phyloP scores from a whole-genome alignment of 257 asterid species.

The Scutellaria barbata region DNA sequence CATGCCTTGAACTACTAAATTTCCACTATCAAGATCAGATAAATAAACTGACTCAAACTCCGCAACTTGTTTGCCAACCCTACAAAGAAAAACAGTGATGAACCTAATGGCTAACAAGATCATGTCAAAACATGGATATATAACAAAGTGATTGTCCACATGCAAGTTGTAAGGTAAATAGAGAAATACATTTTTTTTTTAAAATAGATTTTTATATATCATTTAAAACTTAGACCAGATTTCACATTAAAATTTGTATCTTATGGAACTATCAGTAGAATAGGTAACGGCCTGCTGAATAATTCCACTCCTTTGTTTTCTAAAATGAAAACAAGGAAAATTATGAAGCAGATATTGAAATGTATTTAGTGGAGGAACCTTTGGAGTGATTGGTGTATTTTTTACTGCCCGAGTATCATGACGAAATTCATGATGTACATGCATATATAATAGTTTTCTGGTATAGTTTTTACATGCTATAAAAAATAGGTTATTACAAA shows the following conservation, averaged over 20 bases:
- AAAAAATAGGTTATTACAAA: background rate
- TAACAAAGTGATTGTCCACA: background rate
- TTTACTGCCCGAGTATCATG: background rate
- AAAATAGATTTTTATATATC: background rate
- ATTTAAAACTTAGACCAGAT: background rate
- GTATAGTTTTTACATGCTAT: background rate
- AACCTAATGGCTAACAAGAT: conserved; percentile 5
- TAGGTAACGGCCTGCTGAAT: background rate
- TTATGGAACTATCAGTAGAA: background rate
- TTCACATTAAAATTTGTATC: background rate
- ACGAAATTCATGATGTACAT: background rate
- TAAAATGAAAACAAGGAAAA: background rate
- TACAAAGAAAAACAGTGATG: conserved; percentile 33
- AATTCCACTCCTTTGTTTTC: background rate
- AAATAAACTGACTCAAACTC: conserved; percentile 75
- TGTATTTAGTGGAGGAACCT: background rate
- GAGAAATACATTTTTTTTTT: too few species aligned
- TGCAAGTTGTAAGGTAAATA: too few species aligned
- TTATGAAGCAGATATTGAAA: background rate
- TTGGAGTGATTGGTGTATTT: background rate
- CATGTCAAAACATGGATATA: background rate
- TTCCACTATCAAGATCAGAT: conserved; percentile 66
- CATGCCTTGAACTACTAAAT: conserved; percentile 49
- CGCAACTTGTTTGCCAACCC: conserved; percentile 79
- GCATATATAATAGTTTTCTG: background rate